Conservation (phyloP, 345 rosid genomes). For the Psidium friedrichsthalianum region DNA sequence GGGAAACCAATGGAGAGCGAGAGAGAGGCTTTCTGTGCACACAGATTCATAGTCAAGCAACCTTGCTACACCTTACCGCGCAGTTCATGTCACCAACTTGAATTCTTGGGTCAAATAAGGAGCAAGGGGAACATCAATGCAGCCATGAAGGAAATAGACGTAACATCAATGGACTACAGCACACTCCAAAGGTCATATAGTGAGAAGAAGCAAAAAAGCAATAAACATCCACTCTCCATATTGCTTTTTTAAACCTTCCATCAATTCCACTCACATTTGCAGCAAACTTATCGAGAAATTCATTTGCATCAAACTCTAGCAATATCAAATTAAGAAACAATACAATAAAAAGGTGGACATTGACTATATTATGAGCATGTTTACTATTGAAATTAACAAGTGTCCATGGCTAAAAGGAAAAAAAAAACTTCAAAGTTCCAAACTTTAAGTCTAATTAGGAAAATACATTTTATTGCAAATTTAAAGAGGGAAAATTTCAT, state of each 20-base stretch:
- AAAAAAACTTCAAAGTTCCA: neutral
- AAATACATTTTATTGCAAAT: neutral
- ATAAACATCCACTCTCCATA: neutral
- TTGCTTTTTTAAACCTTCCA: neutral
- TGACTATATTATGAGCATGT: neutral
- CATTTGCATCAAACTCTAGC: neutral
- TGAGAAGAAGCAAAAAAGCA: neutral
- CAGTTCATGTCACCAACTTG: too few species aligned
- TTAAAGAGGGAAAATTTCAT: neutral
- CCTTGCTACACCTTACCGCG: too few species aligned
- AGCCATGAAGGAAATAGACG: constrained; percentile 13
- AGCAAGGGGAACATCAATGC: constrained; percentile 69
- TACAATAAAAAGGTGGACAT: neutral
- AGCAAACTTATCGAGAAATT: neutral
- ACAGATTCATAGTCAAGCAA: too few species aligned
- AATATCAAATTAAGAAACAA: neutral
- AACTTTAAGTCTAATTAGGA: neutral
- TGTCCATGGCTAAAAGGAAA: neutral
- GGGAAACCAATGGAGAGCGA: too few species aligned
- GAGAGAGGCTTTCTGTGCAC: too few species aligned
- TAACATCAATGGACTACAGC: neutral
- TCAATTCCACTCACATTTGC: neutral
- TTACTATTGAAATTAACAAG: neutral
- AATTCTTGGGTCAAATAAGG: constrained; percentile 44
- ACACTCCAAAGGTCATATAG: neutral